Percentiles rank a stretch among this genome's conserved stretches.
These are phyloP conservation scores for Fusarium fujikuroi DNA, from an alignment of 2,329 filamentous ascomycete genomes.

Conservation along the genomic window DNA sequence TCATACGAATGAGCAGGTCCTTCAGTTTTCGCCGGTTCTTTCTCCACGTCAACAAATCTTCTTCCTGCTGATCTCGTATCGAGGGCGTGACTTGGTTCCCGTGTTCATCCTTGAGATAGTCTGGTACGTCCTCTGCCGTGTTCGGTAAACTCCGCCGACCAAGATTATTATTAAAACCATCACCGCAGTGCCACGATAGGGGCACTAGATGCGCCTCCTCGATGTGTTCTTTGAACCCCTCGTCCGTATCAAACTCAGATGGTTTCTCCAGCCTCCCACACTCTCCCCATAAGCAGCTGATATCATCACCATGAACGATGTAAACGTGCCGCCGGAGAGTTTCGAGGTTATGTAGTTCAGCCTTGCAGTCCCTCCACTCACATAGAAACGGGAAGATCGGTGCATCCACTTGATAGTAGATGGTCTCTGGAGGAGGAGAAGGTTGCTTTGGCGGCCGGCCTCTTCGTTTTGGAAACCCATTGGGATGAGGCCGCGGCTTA, in stretches of 20 bases:
- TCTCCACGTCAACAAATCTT: constrained; percentile 58
- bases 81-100: constrained; percentile 70
- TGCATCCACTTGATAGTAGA: constrained; percentile 56
- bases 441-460: constrained; percentile 56
- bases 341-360: constrained; percentile 70
- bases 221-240: constrained; percentile 61
- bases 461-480: constrained; percentile 50
- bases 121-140: constrained; percentile 51
- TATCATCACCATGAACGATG: constrained; percentile 57
- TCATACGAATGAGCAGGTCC: constrained; percentile 55
- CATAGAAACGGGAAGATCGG: constrained; percentile 65
- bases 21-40: constrained; percentile 58
- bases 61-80: constrained; percentile 61
- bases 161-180: constrained; percentile 61
- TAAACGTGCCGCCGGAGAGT: constrained; percentile 66
- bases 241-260: constrained; percentile 50
- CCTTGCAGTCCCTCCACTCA: constrained; percentile 68
- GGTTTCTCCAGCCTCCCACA: constrained; percentile 40
- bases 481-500: constrained; percentile 44
- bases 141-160: constrained; percentile 30
- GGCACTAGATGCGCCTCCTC: constrained; percentile 64
- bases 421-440: constrained; percentile 52
- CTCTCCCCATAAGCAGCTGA: constrained; percentile 48
- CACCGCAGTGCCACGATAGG: constrained; percentile 68
- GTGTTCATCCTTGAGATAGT: constrained; percentile 62